phyloP scores from a whole-genome alignment of 2,329 filamentous ascomycete species.

The Penicillium sp. region DNA sequence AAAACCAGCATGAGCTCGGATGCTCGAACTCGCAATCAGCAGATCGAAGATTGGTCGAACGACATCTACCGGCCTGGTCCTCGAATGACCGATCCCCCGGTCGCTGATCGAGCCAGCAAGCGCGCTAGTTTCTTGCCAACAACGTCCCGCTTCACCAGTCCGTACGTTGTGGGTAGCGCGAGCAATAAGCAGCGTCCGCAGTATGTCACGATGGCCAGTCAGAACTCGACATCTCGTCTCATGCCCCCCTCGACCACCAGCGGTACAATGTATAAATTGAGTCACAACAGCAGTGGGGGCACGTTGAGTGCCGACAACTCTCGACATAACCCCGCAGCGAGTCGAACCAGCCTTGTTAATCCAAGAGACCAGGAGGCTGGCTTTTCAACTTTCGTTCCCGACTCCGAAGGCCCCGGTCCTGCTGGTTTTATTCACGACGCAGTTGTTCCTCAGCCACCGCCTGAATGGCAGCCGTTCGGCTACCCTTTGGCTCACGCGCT shows the following conservation, averaged over 20 bases:
- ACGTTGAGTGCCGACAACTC: slow-evolving; percentile 51
- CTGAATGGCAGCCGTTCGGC: slow-evolving; percentile 96
- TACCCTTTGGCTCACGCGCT: slow-evolving; percentile 92
- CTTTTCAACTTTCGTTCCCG: slow-evolving; percentile 55
- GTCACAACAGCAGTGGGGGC: slow-evolving; percentile 55
- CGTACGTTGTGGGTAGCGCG: slow-evolving; percentile 67
- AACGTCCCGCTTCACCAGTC: slow-evolving; percentile 90
- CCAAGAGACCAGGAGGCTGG: slow-evolving; percentile 49
- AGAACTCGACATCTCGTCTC: slow-evolving; percentile 70
- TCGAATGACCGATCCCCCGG: slow-evolving; percentile 72
- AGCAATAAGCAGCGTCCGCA: slow-evolving; percentile 46
- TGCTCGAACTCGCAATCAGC: slow-evolving; percentile 77
- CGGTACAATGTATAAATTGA: slow-evolving; percentile 65
- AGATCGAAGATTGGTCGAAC: slow-evolving; percentile 97
- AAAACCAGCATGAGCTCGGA: slow-evolving; percentile 82
- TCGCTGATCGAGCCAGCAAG: slow-evolving; percentile 71
- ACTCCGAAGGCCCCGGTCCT: slow-evolving; percentile 72
- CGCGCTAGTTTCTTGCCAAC: slow-evolving; percentile 86
- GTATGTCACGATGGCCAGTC: slow-evolving; percentile 94
- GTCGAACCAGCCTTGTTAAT: slow-evolving; percentile 60
- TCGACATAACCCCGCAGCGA: slow-evolving; percentile 41
- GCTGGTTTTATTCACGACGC: slow-evolving; percentile 94
- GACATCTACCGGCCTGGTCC: slow-evolving; percentile 93
- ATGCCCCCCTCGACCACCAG: slow-evolving; percentile 54
- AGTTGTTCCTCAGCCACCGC: slow-evolving; percentile 91